These are phyloP conservation scores for Neurospora sp. DNA, from an alignment of 2,329 filamentous ascomycete genomes.

Conservation along the genomic window DNA sequence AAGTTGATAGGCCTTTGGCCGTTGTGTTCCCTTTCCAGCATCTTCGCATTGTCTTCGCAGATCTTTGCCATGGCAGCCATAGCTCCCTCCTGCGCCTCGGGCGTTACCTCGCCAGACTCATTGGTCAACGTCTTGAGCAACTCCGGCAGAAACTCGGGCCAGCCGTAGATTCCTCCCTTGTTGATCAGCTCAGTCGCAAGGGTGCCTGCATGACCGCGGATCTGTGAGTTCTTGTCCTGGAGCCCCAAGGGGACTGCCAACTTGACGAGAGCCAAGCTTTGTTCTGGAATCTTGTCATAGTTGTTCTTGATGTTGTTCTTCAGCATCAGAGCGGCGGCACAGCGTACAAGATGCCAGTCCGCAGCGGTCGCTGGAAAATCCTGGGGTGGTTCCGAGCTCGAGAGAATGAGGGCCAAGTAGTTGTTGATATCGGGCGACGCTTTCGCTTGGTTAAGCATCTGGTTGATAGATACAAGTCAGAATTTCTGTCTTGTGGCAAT, in stretches of 20 bases:
- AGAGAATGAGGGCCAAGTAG: conserved; percentile 88
- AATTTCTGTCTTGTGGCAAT: conserved; percentile 12
- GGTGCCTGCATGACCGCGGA: conserved; percentile 82
- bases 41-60: conserved; percentile 87
- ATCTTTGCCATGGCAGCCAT: conserved; percentile 92
- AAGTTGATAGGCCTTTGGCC: conserved; percentile 80
- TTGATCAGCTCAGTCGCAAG: conserved; percentile 88
- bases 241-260: conserved; percentile 68
- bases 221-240: conserved; percentile 70
- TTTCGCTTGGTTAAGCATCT: conserved; percentile 93
- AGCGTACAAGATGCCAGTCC: conserved; percentile 67
- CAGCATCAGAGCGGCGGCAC: conserved; percentile 84
- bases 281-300: conserved; percentile 65
- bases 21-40: conserved; percentile 78
- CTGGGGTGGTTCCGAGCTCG: conserved; percentile 52
- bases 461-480: conserved; percentile 14
- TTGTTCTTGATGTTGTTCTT: conserved; percentile 81
- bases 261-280: conserved; percentile 67
- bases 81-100: conserved; percentile 77
- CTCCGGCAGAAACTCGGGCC: conserved; percentile 83
- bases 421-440: conserved; percentile 89
- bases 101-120: conserved; percentile 53
- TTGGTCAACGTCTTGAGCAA: conserved; percentile 72
- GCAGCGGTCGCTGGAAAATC: conserved; percentile 48
- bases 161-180: conserved; percentile 74